Percentiles rank a stretch among this genome's conserved stretches.
Conservation (phyloP, 805 yeast species). For the Debaryomyces maramus region DNA sequence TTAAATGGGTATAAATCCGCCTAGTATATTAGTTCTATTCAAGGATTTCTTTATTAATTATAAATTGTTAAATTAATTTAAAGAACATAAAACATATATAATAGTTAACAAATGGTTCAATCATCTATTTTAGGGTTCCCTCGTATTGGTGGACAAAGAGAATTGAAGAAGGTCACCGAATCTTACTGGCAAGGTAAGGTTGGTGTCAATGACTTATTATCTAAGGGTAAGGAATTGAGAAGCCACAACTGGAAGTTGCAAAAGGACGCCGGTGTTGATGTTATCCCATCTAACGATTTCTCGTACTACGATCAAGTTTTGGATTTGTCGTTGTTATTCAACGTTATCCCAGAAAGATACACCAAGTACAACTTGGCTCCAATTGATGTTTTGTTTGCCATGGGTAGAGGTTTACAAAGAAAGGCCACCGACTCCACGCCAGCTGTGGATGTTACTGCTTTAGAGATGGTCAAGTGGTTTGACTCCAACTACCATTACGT, state of each 20-base stretch:
- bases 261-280: constrained; percentile 94
- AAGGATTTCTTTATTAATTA: neutral
- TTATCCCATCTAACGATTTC: constrained; percentile 97
- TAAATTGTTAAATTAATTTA: neutral
- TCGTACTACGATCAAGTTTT: constrained; percentile 97
- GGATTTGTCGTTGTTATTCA: constrained; percentile 89
- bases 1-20: neutral
- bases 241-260: constrained; percentile 97
- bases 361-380: constrained; percentile 85
- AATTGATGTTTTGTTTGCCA: constrained; percentile 92
- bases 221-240: constrained; percentile 94
- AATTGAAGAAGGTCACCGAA: constrained; percentile 97
- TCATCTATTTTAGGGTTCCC: constrained; percentile 99
- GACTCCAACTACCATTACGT: constrained; percentile 99
- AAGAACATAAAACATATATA: neutral
- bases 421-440: constrained; percentile 82
- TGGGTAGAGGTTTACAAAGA: constrained; percentile 99
- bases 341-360: constrained; percentile 96
- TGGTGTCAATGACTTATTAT: constrained; percentile 78
- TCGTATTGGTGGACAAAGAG: constrained; percentile 99
- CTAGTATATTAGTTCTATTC: neutral
- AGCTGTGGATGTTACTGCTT: constrained; percentile 97
- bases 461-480: constrained; percentile 99
- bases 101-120: constrained; percentile 67
- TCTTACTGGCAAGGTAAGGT: constrained; percentile 98